Conservation (phyloP, 257 asterid genomes). For the Linderniella brevidens region DNA sequence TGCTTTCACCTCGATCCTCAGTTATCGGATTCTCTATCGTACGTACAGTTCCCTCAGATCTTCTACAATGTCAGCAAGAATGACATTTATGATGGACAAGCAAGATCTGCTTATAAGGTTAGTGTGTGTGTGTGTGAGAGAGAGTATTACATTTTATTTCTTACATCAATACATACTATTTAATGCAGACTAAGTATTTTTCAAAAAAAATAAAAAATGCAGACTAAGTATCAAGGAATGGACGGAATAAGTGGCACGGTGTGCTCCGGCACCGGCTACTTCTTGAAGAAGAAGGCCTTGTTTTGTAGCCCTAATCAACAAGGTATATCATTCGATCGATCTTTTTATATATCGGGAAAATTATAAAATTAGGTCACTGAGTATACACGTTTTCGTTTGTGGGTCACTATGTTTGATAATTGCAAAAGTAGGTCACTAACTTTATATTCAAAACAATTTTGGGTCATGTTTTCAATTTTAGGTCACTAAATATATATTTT, state of each 20-base stretch:
- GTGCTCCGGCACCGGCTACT: conserved; percentile 70
- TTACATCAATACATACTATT: not conserved
- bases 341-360: no score
- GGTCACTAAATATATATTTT: no score
- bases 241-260: conserved; percentile 53
- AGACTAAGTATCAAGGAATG: conserved; percentile 89
- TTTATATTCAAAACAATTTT: no score
- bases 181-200: no score
- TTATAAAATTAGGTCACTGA: no score
- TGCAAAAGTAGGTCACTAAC: no score
- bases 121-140: not conserved
- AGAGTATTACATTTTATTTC: not conserved
- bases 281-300: conserved; percentile 46
- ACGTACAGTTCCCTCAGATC: conserved; percentile 61
- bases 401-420: no score
- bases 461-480: no score
- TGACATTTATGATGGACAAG: conserved; percentile 72
- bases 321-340: conserved; percentile 15
- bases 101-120: conserved; percentile 62
- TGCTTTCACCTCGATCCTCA: conserved; percentile 48
- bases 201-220: no score
- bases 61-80: conserved; percentile 61
- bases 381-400: no score
- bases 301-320: conserved; percentile 30
- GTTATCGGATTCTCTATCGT: conserved; percentile 25